These are phyloP conservation scores for Melastoma malabathricum DNA, from an alignment of 345 rosid genomes.

Conservation along the genomic window DNA sequence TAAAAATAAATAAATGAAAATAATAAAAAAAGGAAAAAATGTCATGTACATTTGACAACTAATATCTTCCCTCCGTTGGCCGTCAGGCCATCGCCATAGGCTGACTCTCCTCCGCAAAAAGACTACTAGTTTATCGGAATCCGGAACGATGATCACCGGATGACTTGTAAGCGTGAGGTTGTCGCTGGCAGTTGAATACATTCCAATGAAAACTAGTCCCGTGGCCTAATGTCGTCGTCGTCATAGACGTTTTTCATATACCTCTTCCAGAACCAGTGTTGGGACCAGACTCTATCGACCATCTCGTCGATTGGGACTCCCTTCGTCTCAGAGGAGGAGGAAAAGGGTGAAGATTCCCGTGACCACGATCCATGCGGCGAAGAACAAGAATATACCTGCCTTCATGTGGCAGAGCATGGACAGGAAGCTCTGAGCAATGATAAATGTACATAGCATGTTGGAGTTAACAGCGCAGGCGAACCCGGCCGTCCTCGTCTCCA, in stretches of 20 bases:
- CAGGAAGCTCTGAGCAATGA: constrained; percentile 84
- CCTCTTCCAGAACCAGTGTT: constrained; percentile 88
- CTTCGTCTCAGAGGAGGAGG: constrained; percentile 79
- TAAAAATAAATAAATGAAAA: too few relatives aligned
- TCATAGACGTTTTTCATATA: constrained; percentile 43
- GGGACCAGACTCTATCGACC: constrained; percentile 87
- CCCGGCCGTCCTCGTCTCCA: constrained; percentile 90
- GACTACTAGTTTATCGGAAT: too few relatives aligned
- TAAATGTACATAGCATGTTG: constrained; percentile 75
- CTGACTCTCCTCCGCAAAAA: too few relatives aligned
- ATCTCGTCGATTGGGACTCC: constrained; percentile 89
- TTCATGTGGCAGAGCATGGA: constrained; percentile 91
- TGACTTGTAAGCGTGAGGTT: too few relatives aligned
- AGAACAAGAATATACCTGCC: constrained; percentile 84
- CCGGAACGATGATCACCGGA: too few relatives aligned
- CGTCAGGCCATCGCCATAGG: too few relatives aligned
- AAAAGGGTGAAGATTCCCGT: constrained; percentile 71
- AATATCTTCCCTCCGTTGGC: too few relatives aligned
- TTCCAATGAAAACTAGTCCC: too few relatives aligned
- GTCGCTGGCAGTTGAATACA: too few relatives aligned
- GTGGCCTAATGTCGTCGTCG: too few relatives aligned
- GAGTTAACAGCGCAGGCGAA: constrained; percentile 80
- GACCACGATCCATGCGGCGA: constrained; percentile 65
- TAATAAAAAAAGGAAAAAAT: too few relatives aligned
- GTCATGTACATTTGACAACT: too few relatives aligned